These are phyloP conservation scores for Colletotrichum neosansevieriae DNA, from an alignment of 2,329 filamentous ascomycete genomes.

Conservation along the genomic window DNA sequence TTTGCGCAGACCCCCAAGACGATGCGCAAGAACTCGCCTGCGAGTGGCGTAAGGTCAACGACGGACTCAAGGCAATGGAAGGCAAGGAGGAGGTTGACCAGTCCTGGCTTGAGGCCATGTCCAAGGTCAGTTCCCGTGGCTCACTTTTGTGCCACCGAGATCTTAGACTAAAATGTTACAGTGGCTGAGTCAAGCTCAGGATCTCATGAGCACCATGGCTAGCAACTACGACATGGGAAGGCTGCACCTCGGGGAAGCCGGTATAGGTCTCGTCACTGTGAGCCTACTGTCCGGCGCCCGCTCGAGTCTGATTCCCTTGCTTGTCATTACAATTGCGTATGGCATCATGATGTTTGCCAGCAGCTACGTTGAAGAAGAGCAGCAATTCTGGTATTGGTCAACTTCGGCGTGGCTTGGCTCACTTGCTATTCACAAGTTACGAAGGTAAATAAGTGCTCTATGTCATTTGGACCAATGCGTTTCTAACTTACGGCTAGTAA, in stretches of 20 bases:
- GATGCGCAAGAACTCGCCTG: constrained; percentile 74
- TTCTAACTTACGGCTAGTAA: constrained; percentile 13
- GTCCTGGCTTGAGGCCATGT: constrained; percentile 58
- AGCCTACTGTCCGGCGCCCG: constrained; percentile 39
- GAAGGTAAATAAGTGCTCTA: constrained; percentile 49
- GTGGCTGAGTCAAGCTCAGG: constrained; percentile 81
- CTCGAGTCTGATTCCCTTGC: constrained; percentile 56
- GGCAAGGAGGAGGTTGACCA: constrained; percentile 48
- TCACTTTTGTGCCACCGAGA: background rate
- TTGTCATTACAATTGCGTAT: constrained; percentile 71
- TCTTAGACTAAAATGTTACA: constrained; percentile 42
- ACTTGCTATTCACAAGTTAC: constrained; percentile 62
- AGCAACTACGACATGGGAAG: constrained; percentile 87
- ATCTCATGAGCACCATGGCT: constrained; percentile 86
- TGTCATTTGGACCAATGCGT: too few relatives aligned
- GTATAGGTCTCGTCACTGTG: constrained; percentile 45
- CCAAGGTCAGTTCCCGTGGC: constrained; percentile 49
- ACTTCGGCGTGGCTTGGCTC: constrained; percentile 76
- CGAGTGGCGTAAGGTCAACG: constrained; percentile 67
- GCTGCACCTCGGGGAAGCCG: constrained; percentile 62
- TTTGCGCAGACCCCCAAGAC: constrained; percentile 53
- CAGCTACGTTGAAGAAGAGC: constrained; percentile 98
- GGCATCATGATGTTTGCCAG: constrained; percentile 96
- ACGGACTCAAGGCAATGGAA: constrained; percentile 34
- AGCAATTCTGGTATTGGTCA: constrained; percentile 98